Conservation (phyloP, 1,284 basidiomycete species). For the Fistulinella cinereoalba region DNA sequence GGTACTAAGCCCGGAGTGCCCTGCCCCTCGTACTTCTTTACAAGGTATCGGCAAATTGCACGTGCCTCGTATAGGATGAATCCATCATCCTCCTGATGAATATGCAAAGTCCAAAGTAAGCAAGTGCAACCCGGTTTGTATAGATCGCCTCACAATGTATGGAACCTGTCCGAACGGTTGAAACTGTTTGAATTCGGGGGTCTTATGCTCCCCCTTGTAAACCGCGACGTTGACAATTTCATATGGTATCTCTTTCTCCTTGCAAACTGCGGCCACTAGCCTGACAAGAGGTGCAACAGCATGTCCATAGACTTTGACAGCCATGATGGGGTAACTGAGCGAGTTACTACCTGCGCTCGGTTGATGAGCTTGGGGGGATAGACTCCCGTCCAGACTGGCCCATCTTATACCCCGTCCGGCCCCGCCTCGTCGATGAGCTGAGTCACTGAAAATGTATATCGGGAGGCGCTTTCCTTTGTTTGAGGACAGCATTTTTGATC, state of each 20-base stretch:
- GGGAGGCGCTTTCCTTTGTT: no score
- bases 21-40: conserved; percentile 41
- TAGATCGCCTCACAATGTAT: conserved; percentile 58
- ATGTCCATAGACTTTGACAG: conserved; percentile 48
- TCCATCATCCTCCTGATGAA: conserved; percentile 48
- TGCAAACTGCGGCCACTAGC: conserved; percentile 44
- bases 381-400: no score
- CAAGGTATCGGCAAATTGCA: conserved; percentile 51
- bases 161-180: conserved; percentile 71
- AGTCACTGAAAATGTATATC: no score
- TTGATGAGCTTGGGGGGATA: no score
- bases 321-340: no score
- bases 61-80: conserved; percentile 50
- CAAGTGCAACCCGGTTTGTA: no score
- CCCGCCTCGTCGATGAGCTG: no score
- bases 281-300: conserved; percentile 44
- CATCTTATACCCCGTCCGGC: no score
- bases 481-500: no score
- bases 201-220: conserved; percentile 47
- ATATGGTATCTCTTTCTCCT: conserved; percentile 53
- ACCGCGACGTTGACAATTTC: conserved; percentile 46
- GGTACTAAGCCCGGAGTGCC: conserved; percentile 36
- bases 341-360: no score
- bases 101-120: no score
- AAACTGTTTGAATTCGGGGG: conserved; percentile 37